Evolutionary conservation across 176 grass and related monocot species (phyloP).

Genomic region (Oryza meyeriana): DNA sequence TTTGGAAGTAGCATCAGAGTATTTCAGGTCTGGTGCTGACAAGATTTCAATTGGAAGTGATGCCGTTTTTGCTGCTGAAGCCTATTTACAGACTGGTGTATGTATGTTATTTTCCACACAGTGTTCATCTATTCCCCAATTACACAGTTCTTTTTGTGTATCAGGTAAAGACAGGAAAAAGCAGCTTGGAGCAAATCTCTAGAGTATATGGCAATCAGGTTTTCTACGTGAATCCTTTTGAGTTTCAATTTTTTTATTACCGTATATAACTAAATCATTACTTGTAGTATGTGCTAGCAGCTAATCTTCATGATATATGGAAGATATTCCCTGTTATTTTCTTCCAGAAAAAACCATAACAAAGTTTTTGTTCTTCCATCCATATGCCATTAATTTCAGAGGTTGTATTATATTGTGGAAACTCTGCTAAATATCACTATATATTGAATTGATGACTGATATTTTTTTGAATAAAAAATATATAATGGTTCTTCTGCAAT

Average conservation of each 20-base stretch:
- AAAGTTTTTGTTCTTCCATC: background rate
- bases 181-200: constrained; percentile 96
- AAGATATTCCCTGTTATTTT: background rate
- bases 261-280: background rate
- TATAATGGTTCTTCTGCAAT: background rate
- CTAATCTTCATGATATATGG: background rate
- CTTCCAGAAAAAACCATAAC: background rate
- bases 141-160: constrained; percentile 27
- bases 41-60: constrained; percentile 98
- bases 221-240: background rate
- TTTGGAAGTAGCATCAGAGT: constrained; percentile 97
- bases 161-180: constrained; percentile 88
- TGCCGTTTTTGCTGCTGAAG: constrained; percentile 94
- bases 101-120: constrained; percentile 28
- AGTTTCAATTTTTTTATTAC: constrained; percentile 14
- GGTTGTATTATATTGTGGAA: background rate
- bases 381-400: background rate
- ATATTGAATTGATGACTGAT: background rate
- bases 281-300: background rate
- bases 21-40: constrained; percentile 98
- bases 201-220: constrained; percentile 98
- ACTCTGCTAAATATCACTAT: background rate
- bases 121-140: constrained; percentile 12
- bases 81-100: constrained; percentile 86
- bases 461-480: background rate